Evolutionary conservation across 2,329 filamentous ascomycete genomes (phyloP).

Genomic region (Xylariaceae sp.): DNA sequence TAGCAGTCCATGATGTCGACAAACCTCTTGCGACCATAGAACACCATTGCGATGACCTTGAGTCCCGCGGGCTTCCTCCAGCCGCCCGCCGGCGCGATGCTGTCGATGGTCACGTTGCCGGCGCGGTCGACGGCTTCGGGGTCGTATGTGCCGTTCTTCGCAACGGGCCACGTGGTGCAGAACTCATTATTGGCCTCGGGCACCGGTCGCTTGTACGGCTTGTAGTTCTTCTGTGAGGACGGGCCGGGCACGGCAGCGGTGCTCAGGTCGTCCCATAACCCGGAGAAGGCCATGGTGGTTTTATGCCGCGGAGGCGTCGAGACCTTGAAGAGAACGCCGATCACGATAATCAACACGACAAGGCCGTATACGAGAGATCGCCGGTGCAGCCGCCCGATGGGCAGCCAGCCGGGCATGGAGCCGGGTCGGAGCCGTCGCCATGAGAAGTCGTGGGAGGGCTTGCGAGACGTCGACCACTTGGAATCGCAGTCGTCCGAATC

Average conservation of each 20-base stretch:
- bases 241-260: not conserved
- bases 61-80: conserved; percentile 22
- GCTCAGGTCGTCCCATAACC: not conserved
- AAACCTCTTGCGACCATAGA: conserved; percentile 35
- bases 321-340: conserved; percentile 18
- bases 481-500: conserved; percentile 9
- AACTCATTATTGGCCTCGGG: conserved; percentile 9
- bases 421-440: conserved; percentile 16
- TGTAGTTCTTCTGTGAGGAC: conserved; percentile 1
- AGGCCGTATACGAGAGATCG: conserved; percentile 15
- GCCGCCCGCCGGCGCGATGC: conserved; percentile 19
- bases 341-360: conserved; percentile 14
- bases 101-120: conserved; percentile 11
- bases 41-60: conserved; percentile 38
- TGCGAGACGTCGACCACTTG: conserved; percentile 9
- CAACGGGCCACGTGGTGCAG: conserved; percentile 24
- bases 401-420: conserved; percentile 14
- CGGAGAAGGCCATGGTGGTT: conserved; percentile 10
- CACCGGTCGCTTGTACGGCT: conserved; percentile 5
- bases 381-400: conserved; percentile 15
- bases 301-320: conserved; percentile 12
- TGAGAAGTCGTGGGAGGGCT: conserved; percentile 7
- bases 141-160: conserved; percentile 14
- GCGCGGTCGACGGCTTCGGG: conserved; percentile 7
- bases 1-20: conserved; percentile 42